These are phyloP conservation scores for Sisymbrium irio DNA, from an alignment of 345 rosid genomes.

Conservation along the genomic window DNA sequence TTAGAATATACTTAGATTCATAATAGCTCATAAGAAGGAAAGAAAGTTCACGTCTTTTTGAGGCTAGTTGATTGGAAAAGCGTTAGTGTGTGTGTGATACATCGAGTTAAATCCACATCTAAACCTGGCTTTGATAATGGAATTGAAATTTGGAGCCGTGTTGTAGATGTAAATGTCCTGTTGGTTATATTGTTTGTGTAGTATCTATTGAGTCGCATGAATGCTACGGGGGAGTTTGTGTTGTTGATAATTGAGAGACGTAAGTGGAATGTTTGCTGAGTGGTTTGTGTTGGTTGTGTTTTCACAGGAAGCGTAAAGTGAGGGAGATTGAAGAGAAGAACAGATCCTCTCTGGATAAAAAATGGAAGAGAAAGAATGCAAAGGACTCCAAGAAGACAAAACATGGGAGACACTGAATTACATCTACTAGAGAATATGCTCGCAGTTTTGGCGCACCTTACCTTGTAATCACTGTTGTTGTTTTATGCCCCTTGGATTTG, in stretches of 20 bases:
- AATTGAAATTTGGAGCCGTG: background rate
- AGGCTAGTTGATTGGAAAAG: background rate
- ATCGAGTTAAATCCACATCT: background rate
- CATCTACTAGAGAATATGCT: slow-evolving; percentile 18
- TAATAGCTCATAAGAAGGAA: background rate
- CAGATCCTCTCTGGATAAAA: slow-evolving; percentile 61
- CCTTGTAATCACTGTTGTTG: slow-evolving; percentile 1
- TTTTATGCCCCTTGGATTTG: background rate
- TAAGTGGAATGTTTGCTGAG: background rate
- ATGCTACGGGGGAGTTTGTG: no score
- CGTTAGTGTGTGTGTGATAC: background rate
- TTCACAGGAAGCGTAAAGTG: slow-evolving; percentile 77
- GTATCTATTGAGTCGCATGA: background rate
- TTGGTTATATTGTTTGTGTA: background rate
- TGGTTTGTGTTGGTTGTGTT: background rate
- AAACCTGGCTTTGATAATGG: background rate
- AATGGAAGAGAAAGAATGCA: slow-evolving; percentile 71
- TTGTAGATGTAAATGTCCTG: background rate
- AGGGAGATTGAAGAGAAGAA: slow-evolving; percentile 72
- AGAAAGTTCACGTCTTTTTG: background rate
- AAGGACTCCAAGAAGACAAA: slow-evolving; percentile 53
- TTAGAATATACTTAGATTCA: background rate
- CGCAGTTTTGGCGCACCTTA: background rate
- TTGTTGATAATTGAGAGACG: no score
- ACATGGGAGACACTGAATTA: slow-evolving; percentile 55